Percentiles rank a stretch among this genome's conserved stretches.
Conservation (phyloP, 1,139 yeast species). For the Entelexis sorbosivorans region DNA sequence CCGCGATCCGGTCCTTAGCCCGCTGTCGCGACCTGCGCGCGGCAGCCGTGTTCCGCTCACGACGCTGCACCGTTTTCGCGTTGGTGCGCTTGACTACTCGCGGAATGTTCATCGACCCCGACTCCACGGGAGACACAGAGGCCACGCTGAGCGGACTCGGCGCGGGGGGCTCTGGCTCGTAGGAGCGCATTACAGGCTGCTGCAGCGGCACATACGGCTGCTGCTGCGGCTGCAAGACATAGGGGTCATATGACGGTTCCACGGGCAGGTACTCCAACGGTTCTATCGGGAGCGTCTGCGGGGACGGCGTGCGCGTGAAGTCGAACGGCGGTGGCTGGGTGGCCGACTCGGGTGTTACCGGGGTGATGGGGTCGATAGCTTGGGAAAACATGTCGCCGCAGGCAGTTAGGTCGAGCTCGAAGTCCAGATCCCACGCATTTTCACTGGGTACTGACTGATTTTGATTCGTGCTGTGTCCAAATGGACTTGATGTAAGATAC, state of each 20-base stretch:
- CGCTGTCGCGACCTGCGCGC: conserved; percentile 93
- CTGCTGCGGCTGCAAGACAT: neutral
- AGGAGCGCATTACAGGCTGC: neutral
- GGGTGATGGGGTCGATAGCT: neutral
- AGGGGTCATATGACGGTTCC: neutral
- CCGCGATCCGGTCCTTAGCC: conserved; percentile 77
- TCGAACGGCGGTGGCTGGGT: neutral
- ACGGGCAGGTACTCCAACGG: neutral
- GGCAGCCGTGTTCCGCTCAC: conserved; percentile 94
- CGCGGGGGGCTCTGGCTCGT: neutral
- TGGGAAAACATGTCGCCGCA: neutral
- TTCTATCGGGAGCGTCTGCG: neutral
- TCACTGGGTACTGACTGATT: too few species aligned
- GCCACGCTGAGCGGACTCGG: neutral
- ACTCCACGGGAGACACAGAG: neutral
- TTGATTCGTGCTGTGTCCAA: too few species aligned
- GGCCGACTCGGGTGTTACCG: neutral
- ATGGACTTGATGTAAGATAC: too few species aligned
- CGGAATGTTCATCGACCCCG: conserved; percentile 5
- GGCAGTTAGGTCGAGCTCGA: neutral
- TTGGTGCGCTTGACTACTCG: conserved; percentile 18
- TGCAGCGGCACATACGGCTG: neutral
- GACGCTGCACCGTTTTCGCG: conserved; percentile 35
- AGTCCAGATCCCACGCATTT: neutral
- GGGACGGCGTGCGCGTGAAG: conserved; percentile 4